Base-by-base conservation (phyloP, 2,329 filamentous ascomycete species). In the Botrytis fragariae region DNA sequence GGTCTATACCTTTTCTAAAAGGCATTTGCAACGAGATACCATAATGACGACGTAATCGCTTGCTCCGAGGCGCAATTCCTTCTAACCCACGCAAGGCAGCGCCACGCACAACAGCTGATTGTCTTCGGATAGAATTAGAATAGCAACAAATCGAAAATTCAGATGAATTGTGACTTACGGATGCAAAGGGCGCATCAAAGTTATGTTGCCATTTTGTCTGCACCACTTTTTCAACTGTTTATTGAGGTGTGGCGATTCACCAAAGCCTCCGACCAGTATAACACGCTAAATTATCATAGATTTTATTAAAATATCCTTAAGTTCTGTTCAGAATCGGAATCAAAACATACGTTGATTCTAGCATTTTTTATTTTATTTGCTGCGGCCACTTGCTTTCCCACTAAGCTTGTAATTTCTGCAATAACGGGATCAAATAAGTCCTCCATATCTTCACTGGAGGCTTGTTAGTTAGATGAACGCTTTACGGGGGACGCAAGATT, bases 71-170 rank as follows among this genome's bases (percentile, higher is more conserved):
- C 12, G 72, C 71, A 57, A 75, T 72, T 2, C 74, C 74, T 39
- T 75, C 72, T 8, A 78, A 44, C 12, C 76, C 76, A 29, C 76
- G 75, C 2, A 78, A 57, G 8, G 68, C 67, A 32, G 77, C 77
- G 22, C 76, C 77, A 62, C 64, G 72, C 2, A 75, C 75, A 39
- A 78, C 72, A 14, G 77, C 77, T 20, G 75, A 60, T 74, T 78
- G 77, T 5, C 77, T 78, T 32, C 9, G 62, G 7, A 48, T 3
- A 10, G 69, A 44, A 18, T 74, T 39, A 75, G 72, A 42, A 65
- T 60, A 25, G 12, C 29, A 10, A 44, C 44, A 37, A 3, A 20
- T 6, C 7, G 8, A 7, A 1, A 20, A 0, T 45, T 2, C 44
- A 20, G 7, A 1, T 45, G 2, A 3, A 45, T 74, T 63, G 61